Evolutionary conservation across 495 filamentous ascomycete genomes (phyloP).

Genomic region (Sphaerosporella brunnea): DNA sequence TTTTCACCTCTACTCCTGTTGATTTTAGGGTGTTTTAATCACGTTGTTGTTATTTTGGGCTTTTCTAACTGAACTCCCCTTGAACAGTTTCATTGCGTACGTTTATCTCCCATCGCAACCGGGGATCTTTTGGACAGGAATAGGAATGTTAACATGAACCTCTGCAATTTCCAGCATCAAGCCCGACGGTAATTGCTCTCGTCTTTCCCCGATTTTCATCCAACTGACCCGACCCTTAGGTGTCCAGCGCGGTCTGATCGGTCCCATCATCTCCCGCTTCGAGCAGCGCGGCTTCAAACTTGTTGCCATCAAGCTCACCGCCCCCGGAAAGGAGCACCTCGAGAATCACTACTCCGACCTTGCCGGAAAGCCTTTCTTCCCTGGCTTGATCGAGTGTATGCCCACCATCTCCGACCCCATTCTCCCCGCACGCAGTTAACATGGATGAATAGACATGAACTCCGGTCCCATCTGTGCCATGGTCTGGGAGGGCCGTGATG

Average conservation of each 20-base stretch:
- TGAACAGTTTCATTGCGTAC: constrained; percentile 23
- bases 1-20: no score
- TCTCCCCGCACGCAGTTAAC: no score
- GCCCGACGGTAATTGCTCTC: constrained; percentile 22
- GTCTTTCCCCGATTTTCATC: no score
- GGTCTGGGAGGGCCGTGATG: constrained; percentile 97
- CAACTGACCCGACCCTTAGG: no score
- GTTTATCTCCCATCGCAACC: constrained; percentile 6
- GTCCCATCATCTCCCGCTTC: constrained; percentile 91
- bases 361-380: constrained; percentile 86
- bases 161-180: constrained; percentile 17
- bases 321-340: constrained; percentile 77
- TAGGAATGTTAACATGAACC: constrained; percentile 5
- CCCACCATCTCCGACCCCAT: no score
- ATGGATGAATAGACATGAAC: no score
- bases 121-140: background rate
- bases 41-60: no score
- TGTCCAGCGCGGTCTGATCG: constrained; percentile 77
- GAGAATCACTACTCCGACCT: constrained; percentile 96
- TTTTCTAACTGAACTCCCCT: no score
- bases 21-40: no score
- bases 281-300: constrained; percentile 96
- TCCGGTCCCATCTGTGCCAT: constrained; percentile 93
- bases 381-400: constrained; percentile 41
- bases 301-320: constrained; percentile 82